Base-by-base conservation (phyloP, 1,139 yeast genomes). In the Blastobotrys apis region DNA sequence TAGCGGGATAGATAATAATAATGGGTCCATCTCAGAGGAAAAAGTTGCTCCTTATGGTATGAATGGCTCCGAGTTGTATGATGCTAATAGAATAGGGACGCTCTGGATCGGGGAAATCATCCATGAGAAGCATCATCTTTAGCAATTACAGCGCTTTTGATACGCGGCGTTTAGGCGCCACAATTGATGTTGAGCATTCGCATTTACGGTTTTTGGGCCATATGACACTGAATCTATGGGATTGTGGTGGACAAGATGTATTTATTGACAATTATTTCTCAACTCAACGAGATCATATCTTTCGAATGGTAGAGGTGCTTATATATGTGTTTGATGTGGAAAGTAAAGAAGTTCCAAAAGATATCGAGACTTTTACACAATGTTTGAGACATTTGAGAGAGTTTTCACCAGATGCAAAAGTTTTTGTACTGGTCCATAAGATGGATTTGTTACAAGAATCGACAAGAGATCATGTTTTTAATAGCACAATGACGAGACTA, bases 301-400 rank as follows among this genome's bases (percentile, higher is more conserved):
- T 92, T 68, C 84, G 88, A 57, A 87, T 87, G 85, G 97, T 92
- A 19, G 97, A 92, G 62, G 97, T 94, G n/a, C 73, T 92, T 35
- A 92, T 94, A 53, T 95, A 90, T 66, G 98, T 92, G 21, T 92
- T 92, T 63, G 99, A 92, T 55, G 97, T 92, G 34, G 97, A 90
- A 60, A 81, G 92, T 42, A 86, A 86, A 62, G 92, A 87, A 59
- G 92, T 90, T 31, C 81, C 85, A 49, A 90, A 88, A 63, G 99
- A 92, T 63, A 86, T 90, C 54, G 97, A 87, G 54, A 88, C 92
- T 19, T 94, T 92, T 62, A 80, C 83, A 49, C 80, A 88, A 59
- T 86, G 95, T 16, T 72, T 92, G 50, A 82, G 83, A 38, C 88
- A 88, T 56, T 68, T 94, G 54, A 81, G 81, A 59, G 85, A 86